Base-by-base conservation (phyloP, 2,329 filamentous ascomycete species). In the Xylaria sp. region DNA sequence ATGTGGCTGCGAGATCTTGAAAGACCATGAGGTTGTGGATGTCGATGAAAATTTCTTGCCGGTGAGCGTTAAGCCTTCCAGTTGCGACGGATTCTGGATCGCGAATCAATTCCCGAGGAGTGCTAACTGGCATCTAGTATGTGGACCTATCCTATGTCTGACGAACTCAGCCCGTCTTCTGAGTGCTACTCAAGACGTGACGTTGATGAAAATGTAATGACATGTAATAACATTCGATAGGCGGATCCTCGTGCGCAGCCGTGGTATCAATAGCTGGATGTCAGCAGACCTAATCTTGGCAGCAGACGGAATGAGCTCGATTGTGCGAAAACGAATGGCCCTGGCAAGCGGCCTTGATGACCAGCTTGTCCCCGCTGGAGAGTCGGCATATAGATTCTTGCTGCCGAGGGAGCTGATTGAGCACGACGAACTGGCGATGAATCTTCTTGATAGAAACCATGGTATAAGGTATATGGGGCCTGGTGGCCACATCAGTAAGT, bases 361-460 rank as follows among this genome's bases (percentile, higher is more conserved):
- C 20, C 78, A 80, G 13, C 81, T 85, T 28, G 78, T 81, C 8
- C 82, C 85, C 28, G 87, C 86, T 0, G 80, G 85, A 0, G 85
- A 87, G 63, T 83, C 85, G 3, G 86, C 86, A 0, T 89, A 88
- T 75, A 82, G 87, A 1, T 84, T 89, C 67, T 80, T 87, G 76
- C 81, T 89, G 61, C 82, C 82, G 37, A 79, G 81, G 7, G 82
- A 85, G 15, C 77, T 82, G 65, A 78, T 85, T 74, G 73, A 81
- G 60, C 72, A 81, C 18, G 83, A 85, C 65, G 83, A 86, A 0
- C 85, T 88, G 68, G 81, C 90, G 0, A 78, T 87, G 28, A 82
- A 79, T 0, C 82, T 92, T 3, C 81, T 92, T 13, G 83, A 89
- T 54, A 82, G 82, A 18, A 86, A 90, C 65, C 80, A 82, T 7